Base-by-base conservation (phyloP, 305 asterid species). In the Fraxinus greggii region DNA sequence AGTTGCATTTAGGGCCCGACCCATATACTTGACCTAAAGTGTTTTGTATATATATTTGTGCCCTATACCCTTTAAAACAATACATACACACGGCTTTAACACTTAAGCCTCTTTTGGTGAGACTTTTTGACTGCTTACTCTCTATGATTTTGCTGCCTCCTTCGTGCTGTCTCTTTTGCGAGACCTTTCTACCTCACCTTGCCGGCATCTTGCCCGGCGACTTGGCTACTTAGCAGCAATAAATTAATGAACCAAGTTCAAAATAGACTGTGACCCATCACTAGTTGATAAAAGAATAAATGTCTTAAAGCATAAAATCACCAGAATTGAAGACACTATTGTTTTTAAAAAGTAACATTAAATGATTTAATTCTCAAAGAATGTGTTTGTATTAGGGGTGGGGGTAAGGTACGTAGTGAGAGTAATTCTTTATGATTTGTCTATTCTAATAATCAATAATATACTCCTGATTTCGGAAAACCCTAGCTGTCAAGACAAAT, bases 401-500 rank as follows among this genome's bases (percentile, higher is more conserved):
- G 51, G 51, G 51, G 17, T 42, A 42, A 42, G 12, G 51, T 10
- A 42, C 51, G 51, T 42, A 42, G 51, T 42, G 51, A 42, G 8
- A 42, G 8, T 42, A 12, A 42, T 45, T 45, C 19, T 45, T 45
- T 45, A 45, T 45, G 19, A 45, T 45, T 51, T 51, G 42, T 72
- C 79, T 45, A 19, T 31, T 72, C 28, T 67, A 83, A 61, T 48
- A 78, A 70, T n/a, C 5, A 42, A 13, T 45, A 12, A 8, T 65
- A 38, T 35, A 26, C 31, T 61, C 70, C 42, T 17, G 78, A 84
- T 82, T 83, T 82, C 78, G 75, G 79, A 65, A 72, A 80, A 61
- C 79, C 80, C 86, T 51, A 84, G 90, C 89, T 89, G 89, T 89
- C 83, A 35, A 78, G 79, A 80, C 1, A 75, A 56, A 17, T 7